Conservation (phyloP, 2,329 filamentous ascomycete genomes). For the Botrytis elliptica region DNA sequence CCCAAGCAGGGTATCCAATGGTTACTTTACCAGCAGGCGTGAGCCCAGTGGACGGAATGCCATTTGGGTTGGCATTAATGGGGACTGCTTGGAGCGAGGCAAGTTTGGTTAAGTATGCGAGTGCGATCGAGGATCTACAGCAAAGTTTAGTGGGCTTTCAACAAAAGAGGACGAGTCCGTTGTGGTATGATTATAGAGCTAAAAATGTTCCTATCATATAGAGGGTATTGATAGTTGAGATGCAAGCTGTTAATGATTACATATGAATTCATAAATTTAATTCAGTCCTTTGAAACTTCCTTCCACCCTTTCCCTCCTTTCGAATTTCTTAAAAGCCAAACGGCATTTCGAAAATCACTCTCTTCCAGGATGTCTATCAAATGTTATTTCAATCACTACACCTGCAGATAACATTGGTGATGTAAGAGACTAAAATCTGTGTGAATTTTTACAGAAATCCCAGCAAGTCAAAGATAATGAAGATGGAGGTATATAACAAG, state of each 20-base stretch:
- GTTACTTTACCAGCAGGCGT: conserved; percentile 66
- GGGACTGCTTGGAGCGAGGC: conserved; percentile 61
- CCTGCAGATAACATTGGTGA: background rate
- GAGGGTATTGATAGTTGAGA: background rate
- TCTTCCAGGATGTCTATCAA: background rate
- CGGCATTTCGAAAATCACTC: background rate
- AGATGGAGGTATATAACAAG: too few relatives aligned
- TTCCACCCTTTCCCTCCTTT: background rate
- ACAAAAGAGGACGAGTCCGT: conserved; percentile 50
- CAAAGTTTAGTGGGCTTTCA: conserved; percentile 37
- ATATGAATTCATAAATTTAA: background rate
- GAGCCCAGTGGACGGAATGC: conserved; percentile 54
- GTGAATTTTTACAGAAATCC: too few relatives aligned
- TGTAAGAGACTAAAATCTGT: background rate
- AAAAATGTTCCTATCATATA: conserved; percentile 44
- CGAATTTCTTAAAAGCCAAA: too few relatives aligned
- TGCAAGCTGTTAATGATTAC: background rate
- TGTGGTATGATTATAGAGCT: conserved; percentile 52
- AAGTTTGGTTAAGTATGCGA: conserved; percentile 57
- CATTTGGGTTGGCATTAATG: conserved; percentile 59
- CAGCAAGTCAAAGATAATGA: too few relatives aligned
- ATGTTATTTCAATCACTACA: background rate
- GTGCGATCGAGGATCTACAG: conserved; percentile 61
- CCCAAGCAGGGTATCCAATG: conserved; percentile 73
- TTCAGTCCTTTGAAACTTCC: background rate